Evolutionary conservation across 139 green algal genomes (phyloP).

Genomic region (Chlamydomonas eustigma): DNA sequence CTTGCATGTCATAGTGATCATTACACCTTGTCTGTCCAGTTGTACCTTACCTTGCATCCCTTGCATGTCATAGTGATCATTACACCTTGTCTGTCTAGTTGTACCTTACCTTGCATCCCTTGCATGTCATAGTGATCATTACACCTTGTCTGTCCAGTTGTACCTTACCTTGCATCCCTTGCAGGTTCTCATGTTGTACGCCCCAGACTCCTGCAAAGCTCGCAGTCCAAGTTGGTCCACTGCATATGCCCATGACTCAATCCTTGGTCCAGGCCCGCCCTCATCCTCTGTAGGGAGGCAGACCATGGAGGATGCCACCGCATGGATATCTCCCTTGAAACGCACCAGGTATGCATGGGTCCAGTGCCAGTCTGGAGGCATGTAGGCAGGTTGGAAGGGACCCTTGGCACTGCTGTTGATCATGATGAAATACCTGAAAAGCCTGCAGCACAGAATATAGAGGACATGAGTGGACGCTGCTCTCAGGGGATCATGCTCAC

Average conservation of each 20-base stretch:
- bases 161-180: slow-evolving; percentile 55
- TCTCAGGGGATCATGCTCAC: no score
- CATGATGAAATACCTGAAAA: slow-evolving; percentile 63
- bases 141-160: no score
- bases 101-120: no score
- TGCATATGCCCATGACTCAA: slow-evolving; percentile 52
- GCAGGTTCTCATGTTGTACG: slow-evolving; percentile 59
- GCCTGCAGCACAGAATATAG: no score
- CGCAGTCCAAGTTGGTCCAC: slow-evolving; percentile 33
- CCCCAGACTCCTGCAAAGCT: slow-evolving; percentile 23
- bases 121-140: no score
- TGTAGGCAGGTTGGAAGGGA: slow-evolving; percentile 51
- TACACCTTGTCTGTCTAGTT: no score
- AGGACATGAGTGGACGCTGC: no score
- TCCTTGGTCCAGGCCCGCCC: slow-evolving; percentile 40
- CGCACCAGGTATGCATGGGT: slow-evolving; percentile 49
- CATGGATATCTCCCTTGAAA: slow-evolving; percentile 28
- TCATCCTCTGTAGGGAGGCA: slow-evolving; percentile 60
- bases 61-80: no score
- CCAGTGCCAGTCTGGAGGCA: slow-evolving; percentile 70
- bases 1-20: no score
- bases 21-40: no score
- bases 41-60: no score
- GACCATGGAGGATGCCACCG: slow-evolving; percentile 60
- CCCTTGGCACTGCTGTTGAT: slow-evolving; percentile 61